A percentile compares a stretch with the other conserved stretches of the same genome.
Conservation (phyloP, 2,329 filamentous ascomycete species). For the Aspergillus pseudonomiae region DNA sequence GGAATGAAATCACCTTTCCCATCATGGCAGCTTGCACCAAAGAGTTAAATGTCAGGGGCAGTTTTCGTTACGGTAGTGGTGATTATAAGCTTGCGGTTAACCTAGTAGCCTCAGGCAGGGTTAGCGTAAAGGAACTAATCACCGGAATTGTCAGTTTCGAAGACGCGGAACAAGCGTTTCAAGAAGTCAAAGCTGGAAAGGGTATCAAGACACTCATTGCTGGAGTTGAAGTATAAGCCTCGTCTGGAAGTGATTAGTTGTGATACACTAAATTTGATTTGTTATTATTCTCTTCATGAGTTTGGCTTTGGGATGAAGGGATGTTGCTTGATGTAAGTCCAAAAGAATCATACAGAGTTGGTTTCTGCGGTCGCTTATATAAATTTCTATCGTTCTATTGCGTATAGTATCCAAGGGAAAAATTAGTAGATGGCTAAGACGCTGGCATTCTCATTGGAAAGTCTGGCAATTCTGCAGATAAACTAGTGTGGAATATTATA, state of each 20-base stretch:
- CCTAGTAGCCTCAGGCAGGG: slow-evolving; percentile 70
- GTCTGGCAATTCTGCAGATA: neutral
- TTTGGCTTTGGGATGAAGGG: neutral
- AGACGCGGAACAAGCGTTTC: slow-evolving; percentile 83
- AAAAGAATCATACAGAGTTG: neutral
- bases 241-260: neutral
- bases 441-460: neutral
- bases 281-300: neutral
- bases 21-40: slow-evolving; percentile 89
- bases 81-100: slow-evolving; percentile 85
- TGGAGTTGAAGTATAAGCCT: slow-evolving; percentile 33
- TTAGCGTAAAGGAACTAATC: slow-evolving; percentile 77
- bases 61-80: slow-evolving; percentile 84
- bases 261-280: neutral
- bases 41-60: slow-evolving; percentile 83
- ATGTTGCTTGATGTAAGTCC: neutral
- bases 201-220: slow-evolving; percentile 53
- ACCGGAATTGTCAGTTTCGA: slow-evolving; percentile 76
- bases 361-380: neutral
- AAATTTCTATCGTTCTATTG: neutral
- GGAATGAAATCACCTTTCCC: slow-evolving; percentile 82
- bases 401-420: neutral
- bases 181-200: slow-evolving; percentile 82
- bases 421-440: neutral
- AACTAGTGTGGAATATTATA: neutral